Evolutionary conservation across 2,329 filamentous ascomycete species (phyloP).

Genomic region (Stagonosporopsis rhizophila): DNA sequence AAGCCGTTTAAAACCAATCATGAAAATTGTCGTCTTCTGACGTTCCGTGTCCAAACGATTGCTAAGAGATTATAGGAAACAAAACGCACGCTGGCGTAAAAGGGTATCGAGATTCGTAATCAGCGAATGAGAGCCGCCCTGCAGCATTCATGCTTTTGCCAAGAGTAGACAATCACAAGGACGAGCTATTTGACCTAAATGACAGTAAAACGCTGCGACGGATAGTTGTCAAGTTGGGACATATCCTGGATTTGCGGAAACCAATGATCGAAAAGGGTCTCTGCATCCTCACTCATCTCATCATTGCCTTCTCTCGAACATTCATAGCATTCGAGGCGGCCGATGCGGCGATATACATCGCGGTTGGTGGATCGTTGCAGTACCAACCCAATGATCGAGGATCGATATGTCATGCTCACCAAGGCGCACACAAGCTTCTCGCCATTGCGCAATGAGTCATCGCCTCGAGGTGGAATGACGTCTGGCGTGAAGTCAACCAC

Average conservation of each 20-base stretch:
- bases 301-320: conserved; percentile 35
- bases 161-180: not conserved
- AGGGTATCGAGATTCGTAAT: conserved; percentile 17
- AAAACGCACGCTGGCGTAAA: conserved; percentile 1
- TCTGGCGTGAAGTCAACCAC: conserved; percentile 45
- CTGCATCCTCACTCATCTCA: conserved; percentile 46
- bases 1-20: not conserved
- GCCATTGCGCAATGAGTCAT: conserved; percentile 37
- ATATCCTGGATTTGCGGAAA: conserved; percentile 48
- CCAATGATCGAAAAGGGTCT: conserved; percentile 45
- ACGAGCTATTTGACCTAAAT: conserved; percentile 19
- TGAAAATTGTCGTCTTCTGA: not conserved
- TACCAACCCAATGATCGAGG: conserved; percentile 44
- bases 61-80: not conserved
- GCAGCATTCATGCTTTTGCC: conserved; percentile 1
- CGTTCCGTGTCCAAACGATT: not conserved
- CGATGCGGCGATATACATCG: conserved; percentile 41
- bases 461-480: conserved; percentile 33
- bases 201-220: conserved; percentile 40
- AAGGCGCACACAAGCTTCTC: conserved; percentile 44
- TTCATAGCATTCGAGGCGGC: conserved; percentile 48
- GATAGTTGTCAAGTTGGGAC: conserved; percentile 43
- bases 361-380: conserved; percentile 33
- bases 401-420: conserved; percentile 48
- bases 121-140: conserved; percentile 11